These are phyloP conservation scores for Fusarium floridanum DNA, from an alignment of 2,329 filamentous ascomycete species.

Conservation along the genomic window DNA sequence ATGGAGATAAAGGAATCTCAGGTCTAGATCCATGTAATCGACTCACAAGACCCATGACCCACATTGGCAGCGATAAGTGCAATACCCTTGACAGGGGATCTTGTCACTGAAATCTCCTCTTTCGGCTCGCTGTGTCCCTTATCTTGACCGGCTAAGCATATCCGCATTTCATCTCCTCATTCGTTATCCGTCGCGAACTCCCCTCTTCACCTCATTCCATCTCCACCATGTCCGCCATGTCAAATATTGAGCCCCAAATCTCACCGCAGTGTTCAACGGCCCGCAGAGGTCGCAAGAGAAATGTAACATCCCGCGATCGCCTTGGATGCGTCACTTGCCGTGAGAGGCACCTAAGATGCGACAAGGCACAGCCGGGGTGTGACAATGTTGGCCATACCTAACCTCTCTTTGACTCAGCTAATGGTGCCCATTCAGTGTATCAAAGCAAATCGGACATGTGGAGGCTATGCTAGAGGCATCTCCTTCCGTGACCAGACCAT, in stretches of 20 bases:
- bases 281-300: background rate
- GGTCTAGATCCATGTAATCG: background rate
- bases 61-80: background rate
- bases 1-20: background rate
- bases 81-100: background rate
- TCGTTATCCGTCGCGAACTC: background rate
- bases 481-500: background rate
- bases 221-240: background rate
- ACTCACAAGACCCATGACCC: background rate
- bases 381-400: background rate
- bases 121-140: background rate
- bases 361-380: background rate
- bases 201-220: background rate
- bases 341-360: background rate
- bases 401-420: background rate
- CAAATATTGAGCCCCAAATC: background rate
- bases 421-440: background rate
- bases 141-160: background rate
- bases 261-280: background rate
- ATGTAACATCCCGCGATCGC: background rate
- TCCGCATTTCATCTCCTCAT: background rate
- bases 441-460: background rate
- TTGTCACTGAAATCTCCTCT: background rate
- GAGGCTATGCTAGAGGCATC: background rate
- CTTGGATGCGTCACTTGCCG: background rate